A percentile compares a stretch with the other conserved stretches of the same genome.
These are phyloP conservation scores for Pichia californica DNA, from an alignment of 805 yeast genomes.

Conservation along the genomic window DNA sequence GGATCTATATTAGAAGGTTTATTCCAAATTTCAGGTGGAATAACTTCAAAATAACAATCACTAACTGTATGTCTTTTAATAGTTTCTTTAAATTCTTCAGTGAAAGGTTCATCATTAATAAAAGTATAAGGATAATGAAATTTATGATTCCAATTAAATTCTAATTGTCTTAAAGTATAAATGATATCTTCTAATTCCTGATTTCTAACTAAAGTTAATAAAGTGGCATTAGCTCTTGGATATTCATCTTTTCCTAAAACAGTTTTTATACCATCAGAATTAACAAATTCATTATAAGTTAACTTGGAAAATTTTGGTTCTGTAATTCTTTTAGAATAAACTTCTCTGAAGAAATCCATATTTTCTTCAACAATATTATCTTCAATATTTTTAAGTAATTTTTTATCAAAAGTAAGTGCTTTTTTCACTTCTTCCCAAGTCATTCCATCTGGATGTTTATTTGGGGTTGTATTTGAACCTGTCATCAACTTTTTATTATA, in stretches of 20 bases:
- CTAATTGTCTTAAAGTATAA: constrained; percentile 55
- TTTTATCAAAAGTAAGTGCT: constrained; percentile 21
- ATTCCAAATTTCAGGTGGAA: constrained; percentile 45
- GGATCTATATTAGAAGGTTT: constrained; percentile 41
- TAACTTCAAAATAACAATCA: constrained; percentile 43
- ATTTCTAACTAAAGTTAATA: constrained; percentile 70
- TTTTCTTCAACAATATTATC: constrained; percentile 28
- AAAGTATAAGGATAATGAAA: constrained; percentile 92
- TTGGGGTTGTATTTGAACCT: constrained; percentile 9
- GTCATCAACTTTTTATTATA: constrained; percentile 26
- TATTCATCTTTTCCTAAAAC: constrained; percentile 27
- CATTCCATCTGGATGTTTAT: constrained; percentile 6
- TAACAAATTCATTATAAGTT: constrained; percentile 25
- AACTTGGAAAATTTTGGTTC: constrained; percentile 29
- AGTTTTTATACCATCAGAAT: constrained; percentile 22
- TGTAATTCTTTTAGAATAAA: constrained; percentile 28
- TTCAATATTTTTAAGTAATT: constrained; percentile 17
- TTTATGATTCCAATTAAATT: constrained; percentile 63
- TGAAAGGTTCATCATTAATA: constrained; percentile 75
- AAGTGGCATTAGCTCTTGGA: constrained; percentile 62
- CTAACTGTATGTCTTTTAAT: constrained; percentile 44
- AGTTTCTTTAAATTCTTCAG: constrained; percentile 60
- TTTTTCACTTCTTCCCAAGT: constrained; percentile 22
- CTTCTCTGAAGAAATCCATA: constrained; percentile 31
- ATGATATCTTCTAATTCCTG: constrained; percentile 50